Evolutionary conservation across 352 stramenopile species (phyloP), one percentile per base, ranked within the genome.

Genomic region (Globisporangium solare): DNA sequence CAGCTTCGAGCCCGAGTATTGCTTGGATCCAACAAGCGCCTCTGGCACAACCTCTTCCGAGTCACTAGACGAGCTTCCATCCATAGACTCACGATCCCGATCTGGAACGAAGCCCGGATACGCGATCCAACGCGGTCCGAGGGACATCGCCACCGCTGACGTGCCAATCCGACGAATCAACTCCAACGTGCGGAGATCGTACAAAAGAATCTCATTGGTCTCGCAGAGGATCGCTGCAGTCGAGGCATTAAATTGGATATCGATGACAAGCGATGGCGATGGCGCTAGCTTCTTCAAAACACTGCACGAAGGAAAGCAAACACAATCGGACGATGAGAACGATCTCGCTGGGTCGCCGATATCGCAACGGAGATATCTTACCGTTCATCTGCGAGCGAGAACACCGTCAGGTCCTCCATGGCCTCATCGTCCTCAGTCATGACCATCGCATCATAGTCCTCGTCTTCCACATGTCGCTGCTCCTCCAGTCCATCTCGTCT

Each of bases 91-190:
- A 2, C 68, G 57, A n/a, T 60, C 65, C 3, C 56, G 56, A 27
- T 52, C 63, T 13, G 60, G 7, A 10, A 74, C 58, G 46, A 73
- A 70, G 17, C 79, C 79, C 21, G 82, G 75, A 57, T 86, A 92
- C 40, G 75, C 77, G 56, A 92, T 66, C 82, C 82, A 92, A 15
- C 82, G 77, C 20, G 70, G 61, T 6, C 82, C 82, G 6, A 92
- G 67, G 15, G 79, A 64, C 75, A 92, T 88, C 3, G 79, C 79
- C 15, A 74, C 67, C 39, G 79, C 83, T 27, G 79, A 65, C 24
- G 75, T 79, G 43, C 63, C 17, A 49, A 92, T 76, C 3, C 61
- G 68, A 17, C 73, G 77, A 32, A 67, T 54, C 1, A 86, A 58
- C 35, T 74, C 60, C 27, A 86, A 77, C 3, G 69, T 76, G n/a